Conservation (phyloP, 2,329 filamentous ascomycete species). For the Alternaria longipes region DNA sequence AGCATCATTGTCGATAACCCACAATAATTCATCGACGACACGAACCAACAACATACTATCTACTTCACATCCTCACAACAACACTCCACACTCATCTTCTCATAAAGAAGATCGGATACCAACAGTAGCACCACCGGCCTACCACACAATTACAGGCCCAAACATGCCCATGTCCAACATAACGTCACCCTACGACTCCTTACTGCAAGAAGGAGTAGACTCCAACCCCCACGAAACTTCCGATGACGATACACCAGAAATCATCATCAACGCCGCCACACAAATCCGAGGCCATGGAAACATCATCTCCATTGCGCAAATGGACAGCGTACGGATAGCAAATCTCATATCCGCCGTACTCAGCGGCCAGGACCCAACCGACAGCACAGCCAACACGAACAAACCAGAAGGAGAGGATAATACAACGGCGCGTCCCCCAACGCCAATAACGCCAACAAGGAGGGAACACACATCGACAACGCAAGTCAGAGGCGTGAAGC, state of each 20-base stretch:
- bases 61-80: not conserved
- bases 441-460: not conserved
- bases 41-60: conserved; percentile 5
- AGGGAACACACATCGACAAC: conserved; percentile 14
- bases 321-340: conserved; percentile 43
- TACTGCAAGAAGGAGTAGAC: conserved; percentile 27
- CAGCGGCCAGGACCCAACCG: conserved; percentile 14
- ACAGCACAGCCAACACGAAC: too few species aligned
- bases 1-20: conserved; percentile 21
- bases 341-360: conserved; percentile 37
- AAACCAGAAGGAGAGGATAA: too few species aligned
- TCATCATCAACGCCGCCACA: conserved; percentile 47
- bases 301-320: conserved; percentile 45
- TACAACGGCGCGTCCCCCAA: not conserved
- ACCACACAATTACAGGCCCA: conserved; percentile 41
- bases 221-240: not conserved
- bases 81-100: conserved; percentile 3
- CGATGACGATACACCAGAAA: conserved; percentile 34
- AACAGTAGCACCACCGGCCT: conserved; percentile 41
- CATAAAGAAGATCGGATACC: not conserved
- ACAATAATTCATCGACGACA: conserved; percentile 1
- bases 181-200: conserved; percentile 29
- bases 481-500: conserved; percentile 16
- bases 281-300: conserved; percentile 48
- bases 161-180: conserved; percentile 29